A percentile compares a stretch with the other conserved stretches of the same genome.
These are phyloP conservation scores for Penicillium psychrofluorescens DNA, from an alignment of 495 filamentous ascomycete species.

Conservation along the genomic window DNA sequence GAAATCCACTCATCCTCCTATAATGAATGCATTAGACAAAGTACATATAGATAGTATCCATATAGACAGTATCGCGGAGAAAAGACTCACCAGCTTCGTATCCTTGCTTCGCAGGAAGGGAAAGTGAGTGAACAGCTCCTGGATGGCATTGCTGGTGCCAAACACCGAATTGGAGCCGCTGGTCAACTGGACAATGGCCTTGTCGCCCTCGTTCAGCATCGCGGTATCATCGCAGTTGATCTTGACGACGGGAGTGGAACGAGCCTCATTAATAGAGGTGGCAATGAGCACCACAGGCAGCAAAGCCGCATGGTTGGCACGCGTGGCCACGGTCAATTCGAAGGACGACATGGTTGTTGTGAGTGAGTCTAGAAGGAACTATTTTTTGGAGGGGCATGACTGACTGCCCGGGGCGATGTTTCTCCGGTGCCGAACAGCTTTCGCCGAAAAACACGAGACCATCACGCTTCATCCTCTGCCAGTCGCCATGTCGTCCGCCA, in stretches of 20 bases:
- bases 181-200: slow-evolving; percentile 32
- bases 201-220: slow-evolving; percentile 33
- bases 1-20: slow-evolving; percentile 53
- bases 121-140: slow-evolving; percentile 33
- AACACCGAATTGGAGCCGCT: slow-evolving; percentile 22
- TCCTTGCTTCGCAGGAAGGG: slow-evolving; percentile 40
- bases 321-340: slow-evolving; percentile 50
- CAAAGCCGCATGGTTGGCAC: slow-evolving; percentile 50
- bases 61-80: not conserved
- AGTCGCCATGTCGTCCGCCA: slow-evolving; percentile 33
- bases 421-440: slow-evolving; percentile 26
- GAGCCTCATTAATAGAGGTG: slow-evolving; percentile 41
- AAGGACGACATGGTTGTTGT: slow-evolving; percentile 25
- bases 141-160: slow-evolving; percentile 30
- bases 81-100: slow-evolving; percentile 29
- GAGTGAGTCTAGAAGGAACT: not conserved
- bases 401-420: slow-evolving; percentile 14
- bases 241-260: slow-evolving; percentile 33
- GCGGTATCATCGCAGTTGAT: slow-evolving; percentile 44
- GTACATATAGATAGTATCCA: too few species aligned
- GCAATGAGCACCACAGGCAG: slow-evolving; percentile 44
- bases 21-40: slow-evolving; percentile 1
- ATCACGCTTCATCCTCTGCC: too few species aligned
- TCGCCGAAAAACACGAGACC: slow-evolving; percentile 27
- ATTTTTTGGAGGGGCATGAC: slow-evolving; percentile 16